phyloP scores from a whole-genome alignment of 306 rosid genomes.

The Adenanthera pavonina region DNA sequence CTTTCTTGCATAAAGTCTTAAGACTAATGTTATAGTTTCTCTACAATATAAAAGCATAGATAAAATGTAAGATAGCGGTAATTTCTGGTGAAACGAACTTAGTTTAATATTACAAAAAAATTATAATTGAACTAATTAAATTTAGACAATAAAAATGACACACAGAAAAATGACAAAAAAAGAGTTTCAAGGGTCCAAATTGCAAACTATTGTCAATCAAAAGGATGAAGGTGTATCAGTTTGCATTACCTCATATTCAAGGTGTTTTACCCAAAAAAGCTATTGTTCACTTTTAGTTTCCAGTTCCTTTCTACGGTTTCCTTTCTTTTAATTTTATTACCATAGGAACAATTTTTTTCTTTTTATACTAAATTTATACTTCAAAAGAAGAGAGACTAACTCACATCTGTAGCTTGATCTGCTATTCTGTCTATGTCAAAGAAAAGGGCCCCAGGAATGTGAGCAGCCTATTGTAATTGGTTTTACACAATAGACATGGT shows the following conservation, averaged over 20 bases:
- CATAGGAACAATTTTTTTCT: neutral
- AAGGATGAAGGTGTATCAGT: slow-evolving; percentile 18
- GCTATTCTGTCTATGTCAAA: slow-evolving; percentile 92
- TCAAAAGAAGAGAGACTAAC: slow-evolving; percentile 41
- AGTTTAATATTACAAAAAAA: neutral
- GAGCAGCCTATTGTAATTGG: slow-evolving; percentile 79
- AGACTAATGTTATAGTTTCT: neutral
- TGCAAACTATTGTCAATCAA: slow-evolving; percentile 15
- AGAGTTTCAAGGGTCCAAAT: neutral
- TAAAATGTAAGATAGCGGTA: neutral
- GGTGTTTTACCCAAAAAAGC: neutral
- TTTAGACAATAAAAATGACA: neutral
- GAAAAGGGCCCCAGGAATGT: slow-evolving; percentile 96
- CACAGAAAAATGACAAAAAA: neutral
- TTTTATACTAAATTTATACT: neutral
- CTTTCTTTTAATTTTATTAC: neutral
- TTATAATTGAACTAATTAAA: neutral
- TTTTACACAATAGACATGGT: slow-evolving; percentile 13
- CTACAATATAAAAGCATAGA: neutral
- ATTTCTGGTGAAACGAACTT: too few species aligned
- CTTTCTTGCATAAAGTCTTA: neutral
- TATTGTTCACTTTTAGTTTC: neutral
- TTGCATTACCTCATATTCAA: neutral
- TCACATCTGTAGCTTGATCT: slow-evolving; percentile 75
- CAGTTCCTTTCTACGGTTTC: neutral